These are phyloP conservation scores for Tricholoma saponaceum DNA, from an alignment of 768 basidiomycete species.

Conservation along the genomic window DNA sequence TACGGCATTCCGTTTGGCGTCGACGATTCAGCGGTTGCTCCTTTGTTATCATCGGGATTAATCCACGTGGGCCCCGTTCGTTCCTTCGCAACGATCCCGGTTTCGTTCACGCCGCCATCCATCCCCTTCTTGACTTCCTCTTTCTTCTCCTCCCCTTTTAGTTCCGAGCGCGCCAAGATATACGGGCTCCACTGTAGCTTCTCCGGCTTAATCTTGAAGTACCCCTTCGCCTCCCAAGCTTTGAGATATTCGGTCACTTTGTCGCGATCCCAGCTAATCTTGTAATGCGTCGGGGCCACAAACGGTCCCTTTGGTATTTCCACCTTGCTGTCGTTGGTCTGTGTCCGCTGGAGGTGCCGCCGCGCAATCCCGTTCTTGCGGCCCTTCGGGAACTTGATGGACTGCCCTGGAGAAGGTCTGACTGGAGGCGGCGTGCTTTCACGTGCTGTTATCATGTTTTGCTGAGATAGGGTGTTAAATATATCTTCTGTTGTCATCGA, in stretches of 20 bases:
- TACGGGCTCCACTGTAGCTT: conserved; percentile 95
- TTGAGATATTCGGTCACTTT: conserved; percentile 62
- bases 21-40: background rate
- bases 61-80: background rate
- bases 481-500: conserved; percentile 92
- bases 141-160: conserved; percentile 8
- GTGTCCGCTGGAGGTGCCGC: conserved; percentile 56
- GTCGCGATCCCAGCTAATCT: conserved; percentile 68
- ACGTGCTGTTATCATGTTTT: conserved; percentile 67
- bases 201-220: conserved; percentile 72
- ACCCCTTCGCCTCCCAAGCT: conserved; percentile 75
- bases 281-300: conserved; percentile 65
- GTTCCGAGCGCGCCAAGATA: conserved; percentile 30
- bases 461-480: conserved; percentile 64
- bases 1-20: conserved; percentile 4
- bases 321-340: conserved; percentile 43
- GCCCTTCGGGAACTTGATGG: conserved; percentile 70
- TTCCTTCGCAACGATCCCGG: conserved; percentile 1
- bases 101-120: conserved; percentile 9
- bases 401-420: conserved; percentile 71
- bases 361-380: conserved; percentile 63
- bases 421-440: conserved; percentile 46
- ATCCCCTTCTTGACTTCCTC: conserved; percentile 14
- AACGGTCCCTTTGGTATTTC: conserved; percentile 47
- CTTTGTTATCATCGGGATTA: conserved; percentile 1